These are phyloP conservation scores for Leptographium procerum DNA, from an alignment of 2,329 filamentous ascomycete species.

Conservation along the genomic window DNA sequence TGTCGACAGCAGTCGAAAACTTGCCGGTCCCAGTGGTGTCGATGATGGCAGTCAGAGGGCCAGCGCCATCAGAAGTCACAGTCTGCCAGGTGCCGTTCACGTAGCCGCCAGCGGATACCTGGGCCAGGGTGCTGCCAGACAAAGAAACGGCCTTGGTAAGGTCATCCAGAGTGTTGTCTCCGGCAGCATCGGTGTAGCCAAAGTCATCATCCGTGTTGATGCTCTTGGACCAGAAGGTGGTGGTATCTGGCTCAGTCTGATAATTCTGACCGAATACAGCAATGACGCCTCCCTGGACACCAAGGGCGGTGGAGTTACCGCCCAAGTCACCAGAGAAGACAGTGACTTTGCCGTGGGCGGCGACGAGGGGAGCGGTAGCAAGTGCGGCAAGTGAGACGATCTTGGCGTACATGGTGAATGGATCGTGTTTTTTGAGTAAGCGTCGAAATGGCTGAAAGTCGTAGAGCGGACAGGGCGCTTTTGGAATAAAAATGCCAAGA, in stretches of 20 bases:
- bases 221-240: conserved; percentile 41
- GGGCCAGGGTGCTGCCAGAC: conserved; percentile 45
- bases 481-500: too few species aligned
- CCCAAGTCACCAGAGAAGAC: conserved; percentile 45
- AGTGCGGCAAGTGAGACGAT: conserved; percentile 34
- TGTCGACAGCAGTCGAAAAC: conserved; percentile 31
- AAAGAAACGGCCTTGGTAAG: conserved; percentile 38
- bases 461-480: neutral
- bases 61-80: conserved; percentile 54
- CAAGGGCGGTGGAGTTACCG: conserved; percentile 40
- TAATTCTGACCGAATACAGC: conserved; percentile 48
- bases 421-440: neutral
- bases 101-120: conserved; percentile 44
- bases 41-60: conserved; percentile 55
- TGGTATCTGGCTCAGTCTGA: conserved; percentile 54
- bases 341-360: conserved; percentile 51
- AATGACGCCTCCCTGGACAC: conserved; percentile 42
- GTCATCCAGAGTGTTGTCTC: conserved; percentile 32
- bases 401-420: conserved; percentile 21
- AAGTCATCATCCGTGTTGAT: conserved; percentile 26
- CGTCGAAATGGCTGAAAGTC: neutral
- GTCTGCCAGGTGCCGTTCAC: conserved; percentile 55
- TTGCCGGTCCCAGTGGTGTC: conserved; percentile 46
- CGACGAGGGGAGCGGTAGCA: conserved; percentile 41
- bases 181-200: conserved; percentile 45